Evolutionary conservation across 768 basidiomycete species (phyloP).

Genomic region (Termitomyces sp.): DNA sequence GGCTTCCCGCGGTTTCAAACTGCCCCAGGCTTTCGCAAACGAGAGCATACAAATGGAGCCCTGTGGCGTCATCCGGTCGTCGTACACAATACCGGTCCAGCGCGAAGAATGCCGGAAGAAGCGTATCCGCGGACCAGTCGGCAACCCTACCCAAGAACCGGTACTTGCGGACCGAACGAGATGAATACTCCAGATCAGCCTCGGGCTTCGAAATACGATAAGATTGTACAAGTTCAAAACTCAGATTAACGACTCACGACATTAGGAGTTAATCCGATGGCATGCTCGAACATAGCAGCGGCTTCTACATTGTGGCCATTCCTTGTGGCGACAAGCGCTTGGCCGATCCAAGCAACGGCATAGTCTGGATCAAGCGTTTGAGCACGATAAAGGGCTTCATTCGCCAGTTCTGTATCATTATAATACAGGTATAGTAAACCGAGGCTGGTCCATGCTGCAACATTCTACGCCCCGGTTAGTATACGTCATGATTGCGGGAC

Average conservation of each 20-base stretch:
- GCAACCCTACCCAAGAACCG: conserved; percentile 13
- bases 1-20: conserved; percentile 50
- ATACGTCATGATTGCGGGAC: background rate
- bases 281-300: conserved; percentile 68
- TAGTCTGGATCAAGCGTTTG: conserved; percentile 93
- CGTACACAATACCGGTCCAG: conserved; percentile 72
- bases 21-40: conserved; percentile 84
- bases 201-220: conserved; percentile 50
- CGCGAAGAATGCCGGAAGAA: conserved; percentile 79
- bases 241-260: conserved; percentile 42
- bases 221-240: background rate
- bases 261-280: conserved; percentile 52
- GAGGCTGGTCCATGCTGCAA: conserved; percentile 79
- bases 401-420: conserved; percentile 77
- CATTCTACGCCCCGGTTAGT: conserved; percentile 44
- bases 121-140: conserved; percentile 32
- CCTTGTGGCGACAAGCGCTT: conserved; percentile 64
- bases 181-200: conserved; percentile 76
- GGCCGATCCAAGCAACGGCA: conserved; percentile 87
- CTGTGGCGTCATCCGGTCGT: conserved; percentile 66
- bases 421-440: conserved; percentile 84
- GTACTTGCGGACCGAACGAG: conserved; percentile 46
- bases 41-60: conserved; percentile 79
- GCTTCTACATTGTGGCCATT: conserved; percentile 62
- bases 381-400: conserved; percentile 81